Base-by-base conservation (phyloP, 2,329 filamentous ascomycete species). In the Fusarium oxysporum region DNA sequence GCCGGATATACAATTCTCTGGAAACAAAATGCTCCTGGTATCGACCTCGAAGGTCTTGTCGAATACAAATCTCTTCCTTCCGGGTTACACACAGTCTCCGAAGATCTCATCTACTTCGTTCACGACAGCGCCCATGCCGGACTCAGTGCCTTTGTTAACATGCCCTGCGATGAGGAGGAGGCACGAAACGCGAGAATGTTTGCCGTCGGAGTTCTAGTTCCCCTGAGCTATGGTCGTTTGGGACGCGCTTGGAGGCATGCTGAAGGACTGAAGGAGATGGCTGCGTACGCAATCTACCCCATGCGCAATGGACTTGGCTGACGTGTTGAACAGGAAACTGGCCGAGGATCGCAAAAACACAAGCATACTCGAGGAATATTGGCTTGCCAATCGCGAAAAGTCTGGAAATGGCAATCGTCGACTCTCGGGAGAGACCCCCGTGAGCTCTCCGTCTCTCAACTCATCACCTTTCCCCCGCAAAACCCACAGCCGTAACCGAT, bases 21-120 rank as follows among this genome's bases (percentile, higher is more conserved):
- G 96, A 94, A 97, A 82, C 91, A 90, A 74, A 90, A 92, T 17
- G 83, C 90, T 2, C 86, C 90, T 19, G 91, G 90, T 54, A 87
- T 96, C 83, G 87, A 89, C 82, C 88, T 98, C 54, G 93, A 97
- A 76, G 94, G 94, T 62, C 91, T 93, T 30, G 94, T 98, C 78
- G 96, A 99, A 83, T 99, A 95, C 88, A 98, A 98, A 83, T 97
- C 94, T 70, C 88, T 99, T 51, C 96, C 96, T 5, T 98, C 96
- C 0, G 96, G 96, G 30, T 83, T 98, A 55, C 96, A 99, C 83
- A 93, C 94, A 64, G 94, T 98, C 25, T 86, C 92, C 37, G 91
- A 95, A 74, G 96, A 99, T 82, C 86, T 98, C 57, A 93, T 95
- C 78, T 99, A 98, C 85, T 99, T 98, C 81, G 91, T 97, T 47